These are phyloP conservation scores for Aspergillus oerlinghausenensis DNA, from an alignment of 2,329 filamentous ascomycete species.

Conservation along the genomic window DNA sequence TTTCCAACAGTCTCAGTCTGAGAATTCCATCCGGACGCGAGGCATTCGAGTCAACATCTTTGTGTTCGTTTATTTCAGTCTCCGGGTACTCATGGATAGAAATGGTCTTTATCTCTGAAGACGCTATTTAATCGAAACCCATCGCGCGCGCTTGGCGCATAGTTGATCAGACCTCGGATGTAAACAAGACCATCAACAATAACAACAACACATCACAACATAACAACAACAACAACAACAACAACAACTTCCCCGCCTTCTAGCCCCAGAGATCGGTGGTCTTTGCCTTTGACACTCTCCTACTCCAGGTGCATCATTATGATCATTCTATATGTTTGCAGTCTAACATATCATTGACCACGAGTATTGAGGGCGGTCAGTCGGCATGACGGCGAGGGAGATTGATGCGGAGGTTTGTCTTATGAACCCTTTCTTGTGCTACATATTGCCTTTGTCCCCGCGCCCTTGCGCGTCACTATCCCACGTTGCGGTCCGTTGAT, in stretches of 20 bases:
- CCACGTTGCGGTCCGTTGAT: neutral
- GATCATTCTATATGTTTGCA: neutral
- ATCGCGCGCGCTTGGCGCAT: conserved; percentile 3
- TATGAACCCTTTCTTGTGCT: neutral
- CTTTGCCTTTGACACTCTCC: neutral
- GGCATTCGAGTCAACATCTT: neutral
- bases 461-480: neutral
- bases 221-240: neutral
- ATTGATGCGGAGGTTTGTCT: neutral
- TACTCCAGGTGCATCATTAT: neutral
- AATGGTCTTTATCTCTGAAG: neutral
- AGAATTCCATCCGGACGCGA: neutral
- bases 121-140: neutral
- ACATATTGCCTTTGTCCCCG: neutral
- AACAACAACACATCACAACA: neutral
- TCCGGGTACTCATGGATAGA: neutral
- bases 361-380: neutral
- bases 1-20: neutral
- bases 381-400: neutral
- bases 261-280: neutral
- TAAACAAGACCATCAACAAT: neutral
- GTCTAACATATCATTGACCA: neutral
- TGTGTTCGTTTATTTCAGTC: neutral
- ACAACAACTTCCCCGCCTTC: neutral
- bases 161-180: neutral